Conservation (phyloP, 495 filamentous ascomycete species). For the Tetracladium marchalianum region DNA sequence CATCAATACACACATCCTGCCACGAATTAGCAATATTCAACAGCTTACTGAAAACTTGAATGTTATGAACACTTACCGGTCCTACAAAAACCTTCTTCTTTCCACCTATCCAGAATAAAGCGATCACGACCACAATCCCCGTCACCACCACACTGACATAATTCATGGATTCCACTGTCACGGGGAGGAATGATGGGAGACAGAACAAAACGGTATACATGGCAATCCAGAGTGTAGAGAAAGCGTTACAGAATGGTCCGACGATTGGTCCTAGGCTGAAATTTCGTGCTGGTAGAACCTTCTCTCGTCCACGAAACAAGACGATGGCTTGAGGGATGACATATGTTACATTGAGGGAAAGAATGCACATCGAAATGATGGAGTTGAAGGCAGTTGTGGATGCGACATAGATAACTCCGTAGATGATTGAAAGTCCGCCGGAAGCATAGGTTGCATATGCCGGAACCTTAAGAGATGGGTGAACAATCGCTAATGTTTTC, state of each 20-base stretch:
- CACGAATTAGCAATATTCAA: too few relatives aligned
- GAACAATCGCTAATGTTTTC: neutral
- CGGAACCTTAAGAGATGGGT: constrained; percentile 16
- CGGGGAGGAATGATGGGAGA: constrained; percentile 23
- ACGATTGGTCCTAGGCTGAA: constrained; percentile 21
- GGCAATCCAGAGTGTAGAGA: constrained; percentile 23
- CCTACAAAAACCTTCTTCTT: neutral
- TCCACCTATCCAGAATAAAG: constrained; percentile 17
- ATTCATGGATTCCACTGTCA: constrained; percentile 23
- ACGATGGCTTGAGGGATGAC: constrained; percentile 30
- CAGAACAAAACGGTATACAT: constrained; percentile 24
- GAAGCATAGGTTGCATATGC: constrained; percentile 23
- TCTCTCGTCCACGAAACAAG: constrained; percentile 20
- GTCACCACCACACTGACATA: constrained; percentile 23
- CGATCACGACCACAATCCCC: constrained; percentile 18
- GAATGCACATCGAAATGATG: constrained; percentile 32
- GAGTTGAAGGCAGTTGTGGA: constrained; percentile 37
- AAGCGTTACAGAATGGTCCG: constrained; percentile 26
- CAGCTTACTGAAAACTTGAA: too few relatives aligned
- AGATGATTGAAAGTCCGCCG: constrained; percentile 21
- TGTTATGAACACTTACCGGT: neutral
- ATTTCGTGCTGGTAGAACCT: constrained; percentile 18
- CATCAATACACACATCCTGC: too few relatives aligned
- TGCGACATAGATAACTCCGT: constrained; percentile 35
- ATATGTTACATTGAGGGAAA: constrained; percentile 34